phyloP scores from a whole-genome alignment of 2,329 filamentous ascomycete species.

The Ophiostoma populinum region DNA sequence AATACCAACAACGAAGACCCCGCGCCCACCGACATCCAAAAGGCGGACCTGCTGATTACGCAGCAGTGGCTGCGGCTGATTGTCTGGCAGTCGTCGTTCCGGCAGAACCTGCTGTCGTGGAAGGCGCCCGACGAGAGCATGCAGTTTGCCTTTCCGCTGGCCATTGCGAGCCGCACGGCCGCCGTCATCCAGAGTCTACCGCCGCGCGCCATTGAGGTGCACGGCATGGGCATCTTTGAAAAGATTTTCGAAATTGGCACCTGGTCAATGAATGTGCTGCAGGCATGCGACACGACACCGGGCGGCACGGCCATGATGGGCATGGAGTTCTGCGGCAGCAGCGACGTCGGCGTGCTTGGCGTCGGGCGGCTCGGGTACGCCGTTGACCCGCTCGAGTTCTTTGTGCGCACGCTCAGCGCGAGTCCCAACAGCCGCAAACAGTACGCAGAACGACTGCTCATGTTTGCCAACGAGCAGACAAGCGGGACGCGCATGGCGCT shows the following conservation, averaged over 20 bases:
- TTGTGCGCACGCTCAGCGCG: constrained; percentile 25
- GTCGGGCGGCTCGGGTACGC: constrained; percentile 17
- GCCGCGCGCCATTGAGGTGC: constrained; percentile 25
- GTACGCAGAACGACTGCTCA: constrained; percentile 25
- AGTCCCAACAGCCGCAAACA: constrained; percentile 26
- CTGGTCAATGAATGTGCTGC: constrained; percentile 27
- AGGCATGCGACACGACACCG: constrained; percentile 17
- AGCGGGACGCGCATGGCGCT: constrained; percentile 19
- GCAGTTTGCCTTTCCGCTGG: constrained; percentile 43
- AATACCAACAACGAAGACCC: constrained; percentile 16
- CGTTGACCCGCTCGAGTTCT: constrained; percentile 26
- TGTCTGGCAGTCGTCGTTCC: constrained; percentile 56
- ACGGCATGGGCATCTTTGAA: constrained; percentile 31
- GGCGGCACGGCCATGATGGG: constrained; percentile 11
- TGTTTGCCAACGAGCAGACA: constrained; percentile 24
- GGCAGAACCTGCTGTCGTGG: constrained; percentile 45
- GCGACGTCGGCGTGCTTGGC: constrained; percentile 18
- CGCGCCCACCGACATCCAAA: constrained; percentile 42
- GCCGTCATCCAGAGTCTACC: constrained; percentile 24
- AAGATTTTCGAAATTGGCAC: constrained; percentile 32
- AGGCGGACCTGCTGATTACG: constrained; percentile 49
- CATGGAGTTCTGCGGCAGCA: constrained; percentile 17
- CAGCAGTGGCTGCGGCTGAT: constrained; percentile 56
- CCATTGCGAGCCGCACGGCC: constrained; percentile 42
- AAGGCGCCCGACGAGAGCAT: constrained; percentile 39